phyloP scores from a whole-genome alignment of 2,329 filamentous ascomycete species.

The Phialocephala subalpina region DNA sequence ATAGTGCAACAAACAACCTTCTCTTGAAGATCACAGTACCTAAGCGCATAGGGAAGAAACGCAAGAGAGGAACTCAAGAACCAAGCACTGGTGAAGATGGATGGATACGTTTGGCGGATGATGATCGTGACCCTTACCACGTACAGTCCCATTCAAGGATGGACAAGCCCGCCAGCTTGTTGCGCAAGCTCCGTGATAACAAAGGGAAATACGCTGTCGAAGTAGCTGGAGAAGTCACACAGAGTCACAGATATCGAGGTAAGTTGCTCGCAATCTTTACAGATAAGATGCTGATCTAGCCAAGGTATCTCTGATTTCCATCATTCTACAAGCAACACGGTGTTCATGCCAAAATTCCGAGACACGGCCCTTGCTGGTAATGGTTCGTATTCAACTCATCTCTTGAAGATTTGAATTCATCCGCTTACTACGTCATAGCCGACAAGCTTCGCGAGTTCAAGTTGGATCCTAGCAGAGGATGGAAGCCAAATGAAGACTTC shows the following conservation, averaged over 20 bases:
- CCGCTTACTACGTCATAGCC: slow-evolving; percentile 49
- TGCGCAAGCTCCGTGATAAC: slow-evolving; percentile 76
- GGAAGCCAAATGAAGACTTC: slow-evolving; percentile 69
- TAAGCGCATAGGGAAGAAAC: slow-evolving; percentile 83
- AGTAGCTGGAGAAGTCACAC: slow-evolving; percentile 74
- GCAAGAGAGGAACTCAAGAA: slow-evolving; percentile 78
- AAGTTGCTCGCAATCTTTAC: slow-evolving; percentile 15
- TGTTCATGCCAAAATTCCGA: slow-evolving; percentile 75
- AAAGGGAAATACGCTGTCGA: slow-evolving; percentile 71
- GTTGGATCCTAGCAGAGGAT: slow-evolving; percentile 68
- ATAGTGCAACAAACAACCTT: slow-evolving; percentile 80
- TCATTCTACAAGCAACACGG: slow-evolving; percentile 72
- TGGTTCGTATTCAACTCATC: slow-evolving; percentile 55
- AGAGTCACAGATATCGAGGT: slow-evolving; percentile 88
- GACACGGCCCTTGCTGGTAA: slow-evolving; percentile 76
- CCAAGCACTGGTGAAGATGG: slow-evolving; percentile 46
- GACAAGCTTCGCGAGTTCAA: slow-evolving; percentile 70
- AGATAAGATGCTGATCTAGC: slow-evolving; percentile 5
- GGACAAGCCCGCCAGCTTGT: slow-evolving; percentile 63
- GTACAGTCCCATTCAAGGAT: slow-evolving; percentile 53
- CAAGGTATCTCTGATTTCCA: slow-evolving; percentile 86
- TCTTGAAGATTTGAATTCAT: not conserved
- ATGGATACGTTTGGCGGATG: not conserved
- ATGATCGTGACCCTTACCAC: slow-evolving; percentile 38
- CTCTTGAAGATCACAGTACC: slow-evolving; percentile 88